Evolutionary conservation across 2,329 filamentous ascomycete species (phyloP), one percentile per base, ranked within the genome.

Genomic region (Fusarium guadeloupense): DNA sequence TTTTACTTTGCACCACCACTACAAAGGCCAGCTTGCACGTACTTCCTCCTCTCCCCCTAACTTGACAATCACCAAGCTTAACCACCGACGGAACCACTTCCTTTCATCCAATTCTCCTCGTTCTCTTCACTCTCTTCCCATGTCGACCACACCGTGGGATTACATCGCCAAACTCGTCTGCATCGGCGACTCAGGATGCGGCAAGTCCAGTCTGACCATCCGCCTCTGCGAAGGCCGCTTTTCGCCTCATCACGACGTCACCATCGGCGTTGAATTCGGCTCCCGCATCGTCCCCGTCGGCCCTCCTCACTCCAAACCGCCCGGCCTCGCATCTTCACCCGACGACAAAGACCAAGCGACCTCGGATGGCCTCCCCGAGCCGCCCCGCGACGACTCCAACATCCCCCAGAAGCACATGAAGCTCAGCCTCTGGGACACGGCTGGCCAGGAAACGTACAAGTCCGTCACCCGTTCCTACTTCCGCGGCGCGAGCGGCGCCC

Each of bases 121-220:
- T 40, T 47, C 35, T 16, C 37, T 40, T 31, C 46, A 45, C 42
- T 42, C 46, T 39, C 52, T 35, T 51, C 62, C 69, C 74, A 87
- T 87, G 84, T 83, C 83, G 72, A 76, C 80, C 63, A 85, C 88
- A 72, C 89, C 92, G 77, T 98, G 94, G 94, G 93, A 98, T 81
- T 98, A 96, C 82, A 99, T 98, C 75, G 93, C 94, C 77, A 99
- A 99, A 80, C 91, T 99, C 71, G 94, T 98, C 74, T 96, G 92
- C 80, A 93, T 99, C 72, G 95, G 95, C 76, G 95, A 98, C 81
- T 95, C 91, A 39, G 95, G 93, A 74, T 96, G 92, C 74, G 95
- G 95, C 72, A 99, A 99, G 83, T 96, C 92, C 61, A 87, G 92
- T 77, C 86, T 97, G 69, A 97, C 93, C 52, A 93, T 97, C 75